Conservation (phyloP, 2,329 filamentous ascomycete genomes). For the Colletotrichum phormii region DNA sequence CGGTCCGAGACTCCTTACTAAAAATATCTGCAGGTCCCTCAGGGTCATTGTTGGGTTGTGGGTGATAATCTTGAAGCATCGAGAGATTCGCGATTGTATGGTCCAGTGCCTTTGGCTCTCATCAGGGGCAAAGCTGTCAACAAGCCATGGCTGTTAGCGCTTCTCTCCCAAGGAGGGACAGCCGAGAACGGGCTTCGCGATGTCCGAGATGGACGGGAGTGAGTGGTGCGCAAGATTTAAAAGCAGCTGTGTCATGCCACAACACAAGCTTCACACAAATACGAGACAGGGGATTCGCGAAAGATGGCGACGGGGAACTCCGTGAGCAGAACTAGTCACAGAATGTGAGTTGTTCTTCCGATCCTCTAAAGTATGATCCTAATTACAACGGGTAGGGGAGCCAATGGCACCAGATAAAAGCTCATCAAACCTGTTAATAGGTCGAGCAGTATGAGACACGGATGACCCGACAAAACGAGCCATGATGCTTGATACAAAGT, state of each 20-base stretch:
- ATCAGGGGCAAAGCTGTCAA: slow-evolving; percentile 85
- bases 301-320: not conserved
- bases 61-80: slow-evolving; percentile 90
- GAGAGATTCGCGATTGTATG: slow-evolving; percentile 87
- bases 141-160: slow-evolving; percentile 64
- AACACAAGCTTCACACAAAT: not conserved
- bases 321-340: slow-evolving; percentile 12
- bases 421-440: slow-evolving; percentile 32
- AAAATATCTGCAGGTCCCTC: slow-evolving; percentile 73
- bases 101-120: slow-evolving; percentile 86
- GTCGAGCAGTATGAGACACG: slow-evolving; percentile 27
- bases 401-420: slow-evolving; percentile 26
- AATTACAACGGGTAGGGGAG: slow-evolving; percentile 36
- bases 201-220: slow-evolving; percentile 37
- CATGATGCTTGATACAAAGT: slow-evolving; percentile 42
- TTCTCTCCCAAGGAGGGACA: not conserved
- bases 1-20: not conserved
- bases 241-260: not conserved
- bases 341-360: slow-evolving; percentile 14
- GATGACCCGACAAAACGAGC: slow-evolving; percentile 31
- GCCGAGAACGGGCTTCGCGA: slow-evolving; percentile 53
- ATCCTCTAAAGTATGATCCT: slow-evolving; percentile 37
- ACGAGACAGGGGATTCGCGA: not conserved
- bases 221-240: not conserved
- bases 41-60: slow-evolving; percentile 90